phyloP scores from a whole-genome alignment of 495 filamentous ascomycete genomes.

The Penicillium herquei region DNA sequence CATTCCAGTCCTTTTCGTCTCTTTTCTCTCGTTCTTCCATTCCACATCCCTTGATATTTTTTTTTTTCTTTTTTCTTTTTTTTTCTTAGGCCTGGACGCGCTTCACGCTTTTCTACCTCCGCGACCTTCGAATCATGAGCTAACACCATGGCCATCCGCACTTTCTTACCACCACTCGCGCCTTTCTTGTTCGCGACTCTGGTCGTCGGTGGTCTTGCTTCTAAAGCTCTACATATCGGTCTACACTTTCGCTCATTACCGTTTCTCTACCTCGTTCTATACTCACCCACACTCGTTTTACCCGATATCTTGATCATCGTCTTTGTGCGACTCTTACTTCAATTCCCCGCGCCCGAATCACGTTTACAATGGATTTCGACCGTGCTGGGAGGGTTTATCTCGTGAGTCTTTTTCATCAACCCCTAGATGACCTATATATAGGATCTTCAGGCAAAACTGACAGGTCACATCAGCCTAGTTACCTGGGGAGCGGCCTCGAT shows the following conservation, averaged over 20 bases:
- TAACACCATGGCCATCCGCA: slow-evolving; percentile 23
- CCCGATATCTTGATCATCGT: slow-evolving; percentile 36
- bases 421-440: background rate
- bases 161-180: slow-evolving; percentile 25
- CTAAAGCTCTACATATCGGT: slow-evolving; percentile 37
- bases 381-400: slow-evolving; percentile 25
- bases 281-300: slow-evolving; percentile 36
- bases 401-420: slow-evolving; percentile 22
- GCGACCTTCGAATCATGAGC: slow-evolving; percentile 13
- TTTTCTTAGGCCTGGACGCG: background rate
- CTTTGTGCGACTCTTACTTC: slow-evolving; percentile 26
- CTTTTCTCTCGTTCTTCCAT: slow-evolving; percentile 3
- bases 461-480: slow-evolving; percentile 19
- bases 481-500: slow-evolving; percentile 34
- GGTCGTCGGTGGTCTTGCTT: slow-evolving; percentile 33
- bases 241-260: slow-evolving; percentile 36
- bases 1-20: slow-evolving; percentile 15
- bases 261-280: slow-evolving; percentile 37
- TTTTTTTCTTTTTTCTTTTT: slow-evolving; percentile 5
- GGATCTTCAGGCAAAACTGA: slow-evolving; percentile 4
- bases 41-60: background rate
- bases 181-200: slow-evolving; percentile 37
- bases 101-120: background rate
- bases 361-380: slow-evolving; percentile 28
- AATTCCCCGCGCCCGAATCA: slow-evolving; percentile 20